Conservation (phyloP, 2,329 filamentous ascomycete genomes). For the Endothia cerciana region DNA sequence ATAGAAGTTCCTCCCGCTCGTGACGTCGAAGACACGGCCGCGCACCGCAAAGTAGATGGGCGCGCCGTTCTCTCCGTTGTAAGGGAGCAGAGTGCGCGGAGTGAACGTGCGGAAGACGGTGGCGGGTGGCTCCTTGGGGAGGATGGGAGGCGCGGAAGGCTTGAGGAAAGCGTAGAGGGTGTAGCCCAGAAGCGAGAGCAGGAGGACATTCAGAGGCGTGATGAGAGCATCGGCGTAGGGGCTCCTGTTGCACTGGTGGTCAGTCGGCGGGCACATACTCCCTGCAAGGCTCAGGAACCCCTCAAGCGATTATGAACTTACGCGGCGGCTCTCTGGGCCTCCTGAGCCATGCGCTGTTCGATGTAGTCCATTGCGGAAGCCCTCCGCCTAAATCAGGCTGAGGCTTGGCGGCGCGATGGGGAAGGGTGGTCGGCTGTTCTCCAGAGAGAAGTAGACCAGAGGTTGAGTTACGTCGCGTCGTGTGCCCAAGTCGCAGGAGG, state of each 20-base stretch:
- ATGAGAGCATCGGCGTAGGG: constrained; percentile 48
- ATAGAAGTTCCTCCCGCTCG: constrained; percentile 88
- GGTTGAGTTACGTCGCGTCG: too few species aligned
- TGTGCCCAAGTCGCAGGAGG: too few species aligned
- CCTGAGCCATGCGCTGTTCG: constrained; percentile 58
- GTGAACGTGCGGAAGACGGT: constrained; percentile 72
- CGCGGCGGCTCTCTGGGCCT: constrained; percentile 49
- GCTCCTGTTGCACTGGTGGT: constrained; percentile 17
- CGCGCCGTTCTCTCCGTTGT: constrained; percentile 73
- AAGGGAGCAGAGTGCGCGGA: constrained; percentile 79
- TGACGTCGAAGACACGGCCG: constrained; percentile 89
- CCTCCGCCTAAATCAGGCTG: neutral
- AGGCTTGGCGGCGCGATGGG: neutral
- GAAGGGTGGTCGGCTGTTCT: neutral
- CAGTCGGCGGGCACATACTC: neutral
- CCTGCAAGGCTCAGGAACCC: neutral
- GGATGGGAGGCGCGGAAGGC: constrained; percentile 48
- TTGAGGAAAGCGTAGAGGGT: constrained; percentile 60
- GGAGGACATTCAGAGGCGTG: constrained; percentile 67
- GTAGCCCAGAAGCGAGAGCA: constrained; percentile 60
- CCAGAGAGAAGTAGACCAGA: too few species aligned
- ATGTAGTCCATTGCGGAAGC: constrained; percentile 57
- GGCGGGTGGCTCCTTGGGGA: constrained; percentile 59
- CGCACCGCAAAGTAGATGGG: constrained; percentile 92
- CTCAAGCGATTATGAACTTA: constrained; percentile 10